Percentiles rank a stretch among this genome's conserved stretches.
phyloP scores from a whole-genome alignment of 1,284 basidiomycete species.

The Schizopora paradoxa region DNA sequence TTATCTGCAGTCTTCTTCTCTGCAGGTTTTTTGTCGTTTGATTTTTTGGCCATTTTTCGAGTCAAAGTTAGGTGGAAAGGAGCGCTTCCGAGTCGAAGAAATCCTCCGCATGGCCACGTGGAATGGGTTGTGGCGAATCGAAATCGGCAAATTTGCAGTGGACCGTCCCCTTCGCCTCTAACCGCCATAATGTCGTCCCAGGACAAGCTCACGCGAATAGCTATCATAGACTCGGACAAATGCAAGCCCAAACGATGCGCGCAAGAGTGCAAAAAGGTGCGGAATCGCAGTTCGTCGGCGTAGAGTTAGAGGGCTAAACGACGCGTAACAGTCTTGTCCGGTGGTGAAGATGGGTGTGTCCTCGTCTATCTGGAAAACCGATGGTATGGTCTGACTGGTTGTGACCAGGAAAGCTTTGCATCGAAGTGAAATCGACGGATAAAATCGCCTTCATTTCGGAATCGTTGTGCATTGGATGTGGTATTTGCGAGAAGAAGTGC shows the following conservation, averaged over 20 bases:
- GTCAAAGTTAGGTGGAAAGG: not conserved
- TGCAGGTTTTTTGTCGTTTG: slow-evolving; percentile 13
- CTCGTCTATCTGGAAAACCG: slow-evolving; percentile 4
- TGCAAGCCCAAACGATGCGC: slow-evolving; percentile 93
- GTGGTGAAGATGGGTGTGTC: slow-evolving; percentile 93
- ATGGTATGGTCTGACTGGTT: slow-evolving; percentile 1
- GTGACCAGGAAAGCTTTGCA: slow-evolving; percentile 84
- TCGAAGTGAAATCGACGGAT: slow-evolving; percentile 89
- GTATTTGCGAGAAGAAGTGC: slow-evolving; percentile 98
- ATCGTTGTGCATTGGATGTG: slow-evolving; percentile 93
- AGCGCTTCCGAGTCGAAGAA: not conserved
- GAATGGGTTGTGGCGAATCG: not conserved
- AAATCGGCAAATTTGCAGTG: not conserved
- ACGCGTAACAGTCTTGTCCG: slow-evolving; percentile 73
- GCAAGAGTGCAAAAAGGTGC: slow-evolving; percentile 87
- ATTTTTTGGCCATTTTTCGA: slow-evolving; percentile 15
- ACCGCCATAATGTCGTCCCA: slow-evolving; percentile 34
- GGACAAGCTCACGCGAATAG: slow-evolving; percentile 94
- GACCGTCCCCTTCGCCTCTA: not conserved
- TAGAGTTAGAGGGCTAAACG: not conserved
- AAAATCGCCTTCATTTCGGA: slow-evolving; percentile 98
- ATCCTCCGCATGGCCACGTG: not conserved
- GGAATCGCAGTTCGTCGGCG: slow-evolving; percentile 14
- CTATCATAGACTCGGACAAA: slow-evolving; percentile 88
- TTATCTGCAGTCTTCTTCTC: slow-evolving; percentile 10